Evolutionary conservation across 2,329 filamentous ascomycete species (phyloP).

Genomic region (Phialocephala sp.): DNA sequence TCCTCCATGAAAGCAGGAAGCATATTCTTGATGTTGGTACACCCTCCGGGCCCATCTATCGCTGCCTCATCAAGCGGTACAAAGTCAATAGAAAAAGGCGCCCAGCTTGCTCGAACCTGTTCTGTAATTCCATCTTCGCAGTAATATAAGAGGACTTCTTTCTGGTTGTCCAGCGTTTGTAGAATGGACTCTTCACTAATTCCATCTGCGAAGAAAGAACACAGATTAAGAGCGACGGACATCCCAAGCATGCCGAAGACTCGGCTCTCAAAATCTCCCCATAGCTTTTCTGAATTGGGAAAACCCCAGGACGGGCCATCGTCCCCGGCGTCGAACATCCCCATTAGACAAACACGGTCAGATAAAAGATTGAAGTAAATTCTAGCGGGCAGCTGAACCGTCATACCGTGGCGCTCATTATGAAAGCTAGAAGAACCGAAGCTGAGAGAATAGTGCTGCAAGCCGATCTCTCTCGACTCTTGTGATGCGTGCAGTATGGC

Average conservation of each 20-base stretch:
- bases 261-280: not conserved
- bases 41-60: not conserved
- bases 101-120: not conserved
- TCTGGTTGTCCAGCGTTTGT: not conserved
- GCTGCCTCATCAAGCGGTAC: not conserved
- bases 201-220: not conserved
- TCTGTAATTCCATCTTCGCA: not conserved
- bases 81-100: not conserved
- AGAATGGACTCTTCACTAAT: not conserved
- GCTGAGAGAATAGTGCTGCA: not conserved
- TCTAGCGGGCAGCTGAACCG: not conserved
- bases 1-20: not conserved
- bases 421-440: not conserved
- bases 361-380: not conserved
- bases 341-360: slow-evolving; percentile 3
- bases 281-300: not conserved
- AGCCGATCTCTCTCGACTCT: not conserved
- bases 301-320: not conserved
- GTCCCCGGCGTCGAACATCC: not conserved
- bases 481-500: not conserved
- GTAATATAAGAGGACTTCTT: slow-evolving; percentile 1
- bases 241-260: not conserved
- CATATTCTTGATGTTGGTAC: not conserved
- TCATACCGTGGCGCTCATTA: not conserved
- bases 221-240: not conserved